These are phyloP conservation scores for Melanogaster broomeanus DNA, from an alignment of 768 basidiomycete species.

Conservation along the genomic window DNA sequence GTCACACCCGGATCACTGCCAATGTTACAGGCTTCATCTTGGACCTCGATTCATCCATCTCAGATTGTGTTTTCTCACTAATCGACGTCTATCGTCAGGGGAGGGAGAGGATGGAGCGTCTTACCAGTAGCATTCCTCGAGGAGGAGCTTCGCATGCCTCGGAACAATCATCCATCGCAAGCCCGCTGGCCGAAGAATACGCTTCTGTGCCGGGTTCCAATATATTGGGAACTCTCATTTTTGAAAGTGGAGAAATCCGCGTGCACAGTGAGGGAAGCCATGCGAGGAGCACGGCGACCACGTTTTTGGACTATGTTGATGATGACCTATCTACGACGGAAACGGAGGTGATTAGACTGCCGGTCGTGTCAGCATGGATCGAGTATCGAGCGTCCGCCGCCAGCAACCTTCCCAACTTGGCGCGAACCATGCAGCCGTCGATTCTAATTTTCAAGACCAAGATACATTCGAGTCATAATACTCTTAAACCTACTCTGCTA, in stretches of 20 bases:
- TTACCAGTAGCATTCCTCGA: conserved; percentile 58
- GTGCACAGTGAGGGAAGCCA: conserved; percentile 57
- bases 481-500: conserved; percentile 75
- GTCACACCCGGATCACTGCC: conserved; percentile 62
- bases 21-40: conserved; percentile 83
- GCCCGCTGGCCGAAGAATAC: conserved; percentile 16
- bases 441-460: conserved; percentile 80
- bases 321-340: conserved; percentile 49
- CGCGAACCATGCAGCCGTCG: conserved; percentile 46
- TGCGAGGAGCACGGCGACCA: conserved; percentile 37
- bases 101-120: conserved; percentile 69
- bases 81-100: conserved; percentile 85
- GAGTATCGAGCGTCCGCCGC: conserved; percentile 71
- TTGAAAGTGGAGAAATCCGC: conserved; percentile 83
- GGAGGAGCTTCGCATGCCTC: conserved; percentile 8
- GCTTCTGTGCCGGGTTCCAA: conserved; percentile 51
- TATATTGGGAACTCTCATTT: conserved; percentile 66
- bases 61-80: conserved; percentile 77
- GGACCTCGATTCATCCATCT: conserved; percentile 80
- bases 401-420: conserved; percentile 36
- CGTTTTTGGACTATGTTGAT: conserved; percentile 46
- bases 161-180: conserved; percentile 5
- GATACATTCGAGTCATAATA: conserved; percentile 89
- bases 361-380: conserved; percentile 77
- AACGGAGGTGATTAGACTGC: conserved; percentile 70